Evolutionary conservation across 352 stramenopile genomes (phyloP).

Genomic region (Globisporangium yorkense): DNA sequence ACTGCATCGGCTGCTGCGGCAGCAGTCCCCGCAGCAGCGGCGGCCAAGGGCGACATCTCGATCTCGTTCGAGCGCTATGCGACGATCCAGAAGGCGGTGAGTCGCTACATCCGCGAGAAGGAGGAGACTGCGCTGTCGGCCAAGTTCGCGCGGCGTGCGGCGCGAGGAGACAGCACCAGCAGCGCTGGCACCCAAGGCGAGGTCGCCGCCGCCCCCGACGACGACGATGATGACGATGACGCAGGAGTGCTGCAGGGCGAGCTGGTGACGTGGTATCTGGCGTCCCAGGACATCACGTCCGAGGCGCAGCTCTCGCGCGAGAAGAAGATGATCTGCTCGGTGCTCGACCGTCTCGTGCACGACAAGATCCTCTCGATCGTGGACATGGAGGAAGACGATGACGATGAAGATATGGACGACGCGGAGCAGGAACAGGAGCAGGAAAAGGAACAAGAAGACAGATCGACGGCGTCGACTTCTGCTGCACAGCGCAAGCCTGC

Average conservation of each 20-base stretch:
- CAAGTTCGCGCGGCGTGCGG: conserved; percentile 37
- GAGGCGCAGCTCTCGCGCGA: conserved; percentile 70
- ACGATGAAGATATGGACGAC: conserved; percentile 11
- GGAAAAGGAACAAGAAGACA: background rate
- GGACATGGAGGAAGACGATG: conserved; percentile 54
- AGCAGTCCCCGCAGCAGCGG: background rate
- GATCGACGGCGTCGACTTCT: background rate
- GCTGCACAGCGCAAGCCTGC: conserved; percentile 4
- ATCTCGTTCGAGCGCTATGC: conserved; percentile 82
- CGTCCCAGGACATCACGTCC: conserved; percentile 80
- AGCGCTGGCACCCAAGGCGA: conserved; percentile 3
- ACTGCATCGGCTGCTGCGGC: background rate
- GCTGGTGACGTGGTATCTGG: conserved; percentile 81
- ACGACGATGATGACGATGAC: conserved; percentile 53
- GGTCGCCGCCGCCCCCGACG: conserved; percentile 26
- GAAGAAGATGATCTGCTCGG: conserved; percentile 78
- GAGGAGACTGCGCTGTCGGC: conserved; percentile 52
- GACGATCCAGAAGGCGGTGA: conserved; percentile 74
- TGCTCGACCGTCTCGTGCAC: conserved; percentile 75
- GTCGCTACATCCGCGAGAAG: conserved; percentile 74
- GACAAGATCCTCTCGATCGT: conserved; percentile 76
- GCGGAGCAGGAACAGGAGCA: background rate
- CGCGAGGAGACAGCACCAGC: conserved; percentile 10
- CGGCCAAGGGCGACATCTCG: conserved; percentile 24
- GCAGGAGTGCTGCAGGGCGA: conserved; percentile 66